These are phyloP conservation scores for Pseudozyma tsukubaensis DNA, from an alignment of 1,284 basidiomycete species.

Conservation along the genomic window DNA sequence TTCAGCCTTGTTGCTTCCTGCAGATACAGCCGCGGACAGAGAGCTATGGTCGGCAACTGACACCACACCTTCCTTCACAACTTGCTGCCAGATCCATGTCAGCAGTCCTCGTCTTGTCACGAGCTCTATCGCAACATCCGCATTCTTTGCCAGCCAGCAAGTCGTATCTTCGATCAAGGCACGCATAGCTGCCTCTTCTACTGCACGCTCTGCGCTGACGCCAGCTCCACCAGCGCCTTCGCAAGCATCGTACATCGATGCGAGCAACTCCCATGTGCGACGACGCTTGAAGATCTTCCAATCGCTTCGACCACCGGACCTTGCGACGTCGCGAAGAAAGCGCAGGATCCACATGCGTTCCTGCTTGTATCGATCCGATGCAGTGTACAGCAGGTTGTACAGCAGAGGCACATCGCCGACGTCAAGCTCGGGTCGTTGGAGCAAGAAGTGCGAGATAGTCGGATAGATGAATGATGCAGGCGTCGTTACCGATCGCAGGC, in stretches of 20 bases:
- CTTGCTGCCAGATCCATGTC: constrained; percentile 55
- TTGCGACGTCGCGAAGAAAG: constrained; percentile 83
- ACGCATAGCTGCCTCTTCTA: constrained; percentile 36
- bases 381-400: constrained; percentile 82
- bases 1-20: neutral
- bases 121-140: constrained; percentile 47
- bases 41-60: constrained; percentile 13
- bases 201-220: constrained; percentile 17
- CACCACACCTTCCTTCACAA: constrained; percentile 33
- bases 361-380: constrained; percentile 78
- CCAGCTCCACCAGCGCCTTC: constrained; percentile 66
- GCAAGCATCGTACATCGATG: constrained; percentile 78
- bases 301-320: constrained; percentile 75
- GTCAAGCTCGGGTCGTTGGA: constrained; percentile 84
- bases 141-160: constrained; percentile 31
- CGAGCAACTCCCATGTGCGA: constrained; percentile 87
- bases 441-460: constrained; percentile 80
- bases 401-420: constrained; percentile 83
- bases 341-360: constrained; percentile 88
- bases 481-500: constrained; percentile 80
- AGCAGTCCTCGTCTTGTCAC: constrained; percentile 46
- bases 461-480: constrained; percentile 85
- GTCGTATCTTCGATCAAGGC: constrained; percentile 43
- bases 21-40: too few relatives aligned
- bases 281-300: constrained; percentile 84